phyloP scores from a whole-genome alignment of 345 rosid genomes.

The Psidium guajava region DNA sequence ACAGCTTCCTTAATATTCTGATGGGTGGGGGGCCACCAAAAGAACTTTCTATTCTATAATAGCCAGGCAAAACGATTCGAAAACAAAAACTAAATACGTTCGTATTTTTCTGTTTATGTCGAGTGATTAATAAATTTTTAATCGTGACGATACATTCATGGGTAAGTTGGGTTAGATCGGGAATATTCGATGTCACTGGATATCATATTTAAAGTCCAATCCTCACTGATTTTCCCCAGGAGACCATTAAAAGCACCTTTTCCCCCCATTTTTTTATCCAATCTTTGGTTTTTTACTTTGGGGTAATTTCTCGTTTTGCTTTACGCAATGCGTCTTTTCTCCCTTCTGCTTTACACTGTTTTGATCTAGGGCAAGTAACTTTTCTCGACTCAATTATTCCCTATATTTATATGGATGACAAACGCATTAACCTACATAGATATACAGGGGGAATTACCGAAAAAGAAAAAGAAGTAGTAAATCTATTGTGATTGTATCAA shows the following conservation, averaged over 20 bases:
- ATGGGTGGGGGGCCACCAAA: not conserved
- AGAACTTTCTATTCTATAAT: not conserved
- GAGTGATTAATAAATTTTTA: not conserved
- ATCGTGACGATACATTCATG: not conserved
- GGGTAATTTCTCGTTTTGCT: not conserved
- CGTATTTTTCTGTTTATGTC: not conserved
- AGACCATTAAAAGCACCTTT: not conserved
- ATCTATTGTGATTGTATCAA: too few relatives aligned
- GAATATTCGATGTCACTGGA: not conserved
- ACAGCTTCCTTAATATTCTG: not conserved
- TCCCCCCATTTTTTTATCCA: not conserved
- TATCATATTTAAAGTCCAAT: not conserved
- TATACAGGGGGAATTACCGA: too few relatives aligned
- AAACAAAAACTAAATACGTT: not conserved
- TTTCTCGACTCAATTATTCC: not conserved
- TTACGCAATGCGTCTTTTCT: not conserved
- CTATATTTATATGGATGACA: not conserved
- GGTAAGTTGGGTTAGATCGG: not conserved
- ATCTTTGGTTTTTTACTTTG: not conserved
- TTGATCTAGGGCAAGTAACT: not conserved
- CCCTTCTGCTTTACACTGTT: not conserved
- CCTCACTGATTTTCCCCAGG: not conserved
- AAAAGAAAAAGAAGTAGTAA: too few relatives aligned
- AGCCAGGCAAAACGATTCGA: not conserved
- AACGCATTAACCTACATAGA: not conserved